Evolutionary conservation across 228 moss, liverwort and hornwort species (phyloP), one percentile per base, ranked within the genome.

Genomic region (Sphagnum magellanicum): DNA sequence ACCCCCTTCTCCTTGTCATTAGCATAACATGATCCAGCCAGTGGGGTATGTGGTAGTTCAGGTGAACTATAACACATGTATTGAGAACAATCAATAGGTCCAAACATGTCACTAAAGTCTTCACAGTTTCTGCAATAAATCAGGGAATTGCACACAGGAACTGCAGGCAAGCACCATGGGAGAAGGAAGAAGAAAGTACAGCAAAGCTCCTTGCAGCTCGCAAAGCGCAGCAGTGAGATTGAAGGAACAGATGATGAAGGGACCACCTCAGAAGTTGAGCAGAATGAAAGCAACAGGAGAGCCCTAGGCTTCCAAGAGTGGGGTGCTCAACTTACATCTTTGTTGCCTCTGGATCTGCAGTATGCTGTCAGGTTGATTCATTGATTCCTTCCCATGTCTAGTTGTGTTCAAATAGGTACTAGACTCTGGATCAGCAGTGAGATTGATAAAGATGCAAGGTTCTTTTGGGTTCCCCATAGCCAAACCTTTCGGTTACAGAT

Each of bases 101-200:
- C 32, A 32, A 32, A 32, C 3, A 32, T 32, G 32, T 32, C 32
- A 32, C 32, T 32, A 32, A 32, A 32, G 32, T 32, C 32, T 32
- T 32, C 32, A 32, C 32, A 32, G 32, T 32, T 79, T 50, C 50
- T 70, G 63, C 50, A 66, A 46, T 60, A 57, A 65, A 68, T 49
- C 74, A 86, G 86, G 76, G 86, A 86, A 76, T 78, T 78, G 6
- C 86, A 83, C 49, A 62, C 83, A 50, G 86, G 86, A 76, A 86
- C 83, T 53, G 86, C 86, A 49, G 86, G 86, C 72, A 86, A 86
- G 76, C 80, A 74, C 76, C 80, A 83, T 65, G 83, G 86, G 64
- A 74, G 74, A 32, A 83, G 86, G 62, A 83, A 80, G 83, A 86
- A 86, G 80, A 76, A 71, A 59, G 74, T 80, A 50, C 77, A 72